These are phyloP conservation scores for Quercus variabilis DNA, from an alignment of 306 rosid genomes.

Conservation along the genomic window DNA sequence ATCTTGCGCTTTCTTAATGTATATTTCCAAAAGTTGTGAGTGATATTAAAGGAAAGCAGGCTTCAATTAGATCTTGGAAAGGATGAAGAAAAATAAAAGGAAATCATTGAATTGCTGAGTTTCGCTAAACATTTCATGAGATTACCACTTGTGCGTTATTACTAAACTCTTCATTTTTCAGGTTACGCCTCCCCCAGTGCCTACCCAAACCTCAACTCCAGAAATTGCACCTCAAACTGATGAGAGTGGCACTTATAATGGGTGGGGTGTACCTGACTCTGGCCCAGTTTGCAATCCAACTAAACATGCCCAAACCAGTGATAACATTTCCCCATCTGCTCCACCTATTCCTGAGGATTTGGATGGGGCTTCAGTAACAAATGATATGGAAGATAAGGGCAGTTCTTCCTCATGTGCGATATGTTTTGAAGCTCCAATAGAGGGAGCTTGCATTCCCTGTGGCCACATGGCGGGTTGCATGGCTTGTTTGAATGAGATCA, in stretches of 20 bases:
- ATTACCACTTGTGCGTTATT: background rate
- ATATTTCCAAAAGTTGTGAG: background rate
- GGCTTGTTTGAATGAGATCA: conserved; percentile 22
- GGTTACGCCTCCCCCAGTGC: conserved; percentile 5
- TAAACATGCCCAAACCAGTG: background rate
- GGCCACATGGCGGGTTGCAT: conserved; percentile 33
- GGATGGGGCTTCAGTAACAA: conserved; percentile 9
- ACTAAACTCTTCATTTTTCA: background rate
- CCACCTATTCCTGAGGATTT: conserved; percentile 18
- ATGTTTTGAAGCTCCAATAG: conserved; percentile 14
- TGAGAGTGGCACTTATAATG: conserved; percentile 2
- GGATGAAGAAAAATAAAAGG: background rate
- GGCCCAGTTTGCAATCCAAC: background rate
- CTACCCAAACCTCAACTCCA: conserved; percentile 4
- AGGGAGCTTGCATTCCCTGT: conserved; percentile 23
- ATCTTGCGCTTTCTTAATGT: background rate
- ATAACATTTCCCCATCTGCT: conserved; percentile 19
- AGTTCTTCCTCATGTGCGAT: conserved; percentile 15
- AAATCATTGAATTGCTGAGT: background rate
- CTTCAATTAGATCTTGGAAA: background rate
- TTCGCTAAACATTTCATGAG: background rate
- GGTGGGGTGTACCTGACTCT: background rate
- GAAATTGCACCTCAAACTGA: conserved; percentile 11
- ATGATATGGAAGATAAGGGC: background rate
- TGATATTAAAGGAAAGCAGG: background rate